These are phyloP conservation scores for Silene uniflora DNA, from an alignment of 148 eudicot genomes.

Conservation along the genomic window DNA sequence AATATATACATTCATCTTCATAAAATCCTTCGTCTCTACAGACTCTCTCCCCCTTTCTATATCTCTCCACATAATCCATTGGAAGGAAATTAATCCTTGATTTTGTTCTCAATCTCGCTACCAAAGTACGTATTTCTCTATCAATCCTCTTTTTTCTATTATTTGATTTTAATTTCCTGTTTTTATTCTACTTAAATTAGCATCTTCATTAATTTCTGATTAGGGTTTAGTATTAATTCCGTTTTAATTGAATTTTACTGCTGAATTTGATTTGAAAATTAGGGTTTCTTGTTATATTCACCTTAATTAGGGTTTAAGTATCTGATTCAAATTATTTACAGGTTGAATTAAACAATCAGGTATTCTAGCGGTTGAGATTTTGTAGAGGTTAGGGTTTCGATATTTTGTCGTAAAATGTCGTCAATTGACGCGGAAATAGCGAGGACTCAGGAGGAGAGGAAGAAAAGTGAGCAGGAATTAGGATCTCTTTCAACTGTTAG, in stretches of 20 bases:
- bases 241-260: too few species aligned
- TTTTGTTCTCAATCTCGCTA: neutral
- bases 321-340: neutral
- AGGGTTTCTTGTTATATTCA: neutral
- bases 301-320: neutral
- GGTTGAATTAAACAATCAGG: neutral
- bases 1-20: too few species aligned
- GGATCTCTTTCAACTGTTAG: slow-evolving; percentile 58
- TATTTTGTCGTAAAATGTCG: slow-evolving; percentile 26
- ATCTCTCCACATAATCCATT: neutral
- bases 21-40: too few species aligned
- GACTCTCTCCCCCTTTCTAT: too few species aligned
- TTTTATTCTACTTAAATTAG: neutral
- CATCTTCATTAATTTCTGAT: too few species aligned
- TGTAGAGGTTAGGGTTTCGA: slow-evolving; percentile 2
- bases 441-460: slow-evolving; percentile 86
- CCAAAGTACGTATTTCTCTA: neutral
- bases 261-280: neutral
- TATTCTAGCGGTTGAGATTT: neutral
- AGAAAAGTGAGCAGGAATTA: slow-evolving; percentile 65
- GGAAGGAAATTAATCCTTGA: neutral
- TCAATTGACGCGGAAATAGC: slow-evolving; percentile 60
- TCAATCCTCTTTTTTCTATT: neutral
- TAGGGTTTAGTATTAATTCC: neutral
- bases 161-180: neutral